Conservation (phyloP, 75 land plant genomes). For the Selaginella moellendorffii region DNA sequence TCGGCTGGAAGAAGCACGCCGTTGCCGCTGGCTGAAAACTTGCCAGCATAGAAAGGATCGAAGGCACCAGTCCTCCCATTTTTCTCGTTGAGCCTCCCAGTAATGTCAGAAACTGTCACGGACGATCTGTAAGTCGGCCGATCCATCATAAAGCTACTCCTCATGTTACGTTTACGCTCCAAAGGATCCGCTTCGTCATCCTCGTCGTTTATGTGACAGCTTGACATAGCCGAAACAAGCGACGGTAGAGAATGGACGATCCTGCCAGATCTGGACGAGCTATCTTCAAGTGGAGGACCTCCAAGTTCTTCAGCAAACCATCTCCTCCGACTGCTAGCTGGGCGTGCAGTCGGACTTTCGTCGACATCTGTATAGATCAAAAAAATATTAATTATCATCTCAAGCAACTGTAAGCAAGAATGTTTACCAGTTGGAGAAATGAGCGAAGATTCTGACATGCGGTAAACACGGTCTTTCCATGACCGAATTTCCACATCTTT, state of each 20-base stretch:
- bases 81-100: too few species aligned
- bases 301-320: neutral
- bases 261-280: neutral
- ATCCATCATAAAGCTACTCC: too few species aligned
- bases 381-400: too few species aligned
- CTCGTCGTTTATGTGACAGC: neutral
- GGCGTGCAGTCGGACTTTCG: too few species aligned
- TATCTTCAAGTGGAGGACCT: neutral
- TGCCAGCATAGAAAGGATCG: too few species aligned
- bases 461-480: neutral
- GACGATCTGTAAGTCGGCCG: too few species aligned
- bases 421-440: neutral
- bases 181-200: neutral
- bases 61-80: too few species aligned
- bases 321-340: neutral
- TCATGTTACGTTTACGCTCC: too few species aligned
- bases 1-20: neutral
- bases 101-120: neutral
- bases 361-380: too few species aligned
- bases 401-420: too few species aligned
- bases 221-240: neutral
- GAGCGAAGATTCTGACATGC: neutral
- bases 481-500: neutral
- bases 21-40: too few species aligned
- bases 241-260: neutral